Conservation (phyloP, 176 grass and related monocot species). For the Echinochloa phyllopogon region DNA sequence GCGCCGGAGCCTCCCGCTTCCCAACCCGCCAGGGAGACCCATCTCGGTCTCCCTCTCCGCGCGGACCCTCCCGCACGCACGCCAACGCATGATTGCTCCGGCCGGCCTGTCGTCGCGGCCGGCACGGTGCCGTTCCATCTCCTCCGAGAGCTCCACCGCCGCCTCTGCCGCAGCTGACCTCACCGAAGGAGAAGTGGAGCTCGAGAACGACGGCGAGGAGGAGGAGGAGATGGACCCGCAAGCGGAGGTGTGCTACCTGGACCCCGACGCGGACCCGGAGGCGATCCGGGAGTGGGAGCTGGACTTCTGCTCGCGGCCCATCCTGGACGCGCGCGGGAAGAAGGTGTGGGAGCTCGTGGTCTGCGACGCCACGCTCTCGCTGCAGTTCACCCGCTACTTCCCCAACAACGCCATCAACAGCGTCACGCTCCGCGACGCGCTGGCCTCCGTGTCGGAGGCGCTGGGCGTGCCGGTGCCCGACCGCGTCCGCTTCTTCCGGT, state of each 20-base stretch:
- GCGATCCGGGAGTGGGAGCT: conserved; percentile 90
- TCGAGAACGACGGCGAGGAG: conserved; percentile 23
- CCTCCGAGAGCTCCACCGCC: conserved; percentile 53
- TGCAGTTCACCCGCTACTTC: conserved; percentile 97
- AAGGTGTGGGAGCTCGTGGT: conserved; percentile 97
- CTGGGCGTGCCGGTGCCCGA: conserved; percentile 75
- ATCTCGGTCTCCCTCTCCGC: conserved; percentile 13
- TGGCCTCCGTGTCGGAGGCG: conserved; percentile 56
- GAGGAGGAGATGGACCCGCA: conserved; percentile 61
- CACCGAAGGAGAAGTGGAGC: conserved; percentile 44
- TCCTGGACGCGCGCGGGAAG: conserved; percentile 86
- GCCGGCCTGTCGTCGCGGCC: conserved; percentile 15
- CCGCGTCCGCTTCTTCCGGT: conserved; percentile 92
- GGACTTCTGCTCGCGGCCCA: conserved; percentile 96
- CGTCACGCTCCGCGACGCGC: conserved; percentile 86
- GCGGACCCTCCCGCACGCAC: conserved; percentile 22
- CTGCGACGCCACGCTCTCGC: conserved; percentile 89
- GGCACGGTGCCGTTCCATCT: conserved; percentile 49
- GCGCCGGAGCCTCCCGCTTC: conserved; percentile 39
- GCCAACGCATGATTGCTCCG: conserved; percentile 29
- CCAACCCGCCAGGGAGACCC: conserved; percentile 22
- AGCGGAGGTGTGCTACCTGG: conserved; percentile 86
- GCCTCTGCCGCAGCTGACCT: conserved; percentile 45
- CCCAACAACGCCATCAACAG: conserved; percentile 99
- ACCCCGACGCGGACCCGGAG: conserved; percentile 64